Evolutionary conservation across 75 land plant genomes (phyloP), one percentile per base, ranked within the genome.

Genomic region (Cupressus sempervirens): DNA sequence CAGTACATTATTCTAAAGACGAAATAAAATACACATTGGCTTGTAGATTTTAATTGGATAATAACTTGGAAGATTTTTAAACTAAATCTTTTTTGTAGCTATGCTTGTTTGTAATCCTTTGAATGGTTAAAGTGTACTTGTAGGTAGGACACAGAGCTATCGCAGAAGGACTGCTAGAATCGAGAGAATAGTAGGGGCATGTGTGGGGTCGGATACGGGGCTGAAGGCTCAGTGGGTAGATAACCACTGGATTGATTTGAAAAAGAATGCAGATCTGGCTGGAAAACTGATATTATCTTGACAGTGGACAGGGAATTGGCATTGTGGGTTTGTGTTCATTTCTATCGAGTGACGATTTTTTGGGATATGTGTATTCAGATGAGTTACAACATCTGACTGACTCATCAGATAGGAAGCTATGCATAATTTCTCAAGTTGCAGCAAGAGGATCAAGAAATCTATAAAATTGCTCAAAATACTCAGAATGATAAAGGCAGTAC

Each of bases 161-260:
- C n/a, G n/a, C n/a, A n/a, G n/a, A n/a, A n/a, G n/a, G n/a, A n/a
- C n/a, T n/a, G n/a, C n/a, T n/a, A n/a, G n/a, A n/a, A n/a, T n/a
- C n/a, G n/a, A n/a, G n/a, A n/a, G n/a, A n/a, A n/a, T n/a, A n/a
- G n/a, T n/a, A n/a, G n/a, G n/a, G n/a, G n/a, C n/a, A n/a, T n/a
- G n/a, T n/a, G n/a, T n/a, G n/a, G n/a, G n/a, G n/a, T n/a, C n/a
- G n/a, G n/a, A n/a, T n/a, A n/a, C n/a, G n/a, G n/a, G n/a, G n/a
- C n/a, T n/a, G n/a, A n/a, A n/a, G n/a, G n/a, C n/a, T n/a, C n/a
- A 96, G 70, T 96, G 98, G 98, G 62, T 87, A 3, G 90, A 91
- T 72, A 86, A 87, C 40, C 90, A 84, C 18, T 96, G 98, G 98
- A 84, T 93, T 82, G 91, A 92, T 73, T 84, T 96, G 68, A 86